Evolutionary conservation across 1,139 yeast species (phyloP), one percentile per base, ranked within the genome.

Genomic region (Taphrina communis): DNA sequence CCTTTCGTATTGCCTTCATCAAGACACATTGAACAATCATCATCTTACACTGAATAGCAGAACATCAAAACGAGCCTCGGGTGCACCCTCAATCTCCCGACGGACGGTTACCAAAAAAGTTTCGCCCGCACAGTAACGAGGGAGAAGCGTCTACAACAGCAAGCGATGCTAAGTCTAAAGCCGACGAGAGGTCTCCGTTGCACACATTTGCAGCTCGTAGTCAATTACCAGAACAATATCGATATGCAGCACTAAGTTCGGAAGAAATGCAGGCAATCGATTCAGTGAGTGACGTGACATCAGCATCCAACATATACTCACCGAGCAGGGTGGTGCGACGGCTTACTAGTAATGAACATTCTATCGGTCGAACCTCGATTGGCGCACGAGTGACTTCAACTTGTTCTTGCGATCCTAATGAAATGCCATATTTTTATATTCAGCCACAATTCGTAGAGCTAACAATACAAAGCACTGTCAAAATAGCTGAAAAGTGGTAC

Each of bases 251-350:
- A 11, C 53, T 58, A 7, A 42, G 48, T 11, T 11, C 7, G 14
- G 53, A 58, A 39, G 62, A 58, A 25, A 58, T 58, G 62, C 51
- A 44, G 8, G 62, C 62, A 17, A 58, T 58, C 19, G 62, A 58
- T 17, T 58, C 62, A 14, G 62, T 58, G 17, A 42, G 42, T 17
- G n/a, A n/a, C 6, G 14, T 14, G n/a, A n/a, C 8, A 6, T 6
- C 8, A n/a, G n/a, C 14, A 44, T n/a, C 2, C 8, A 44, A 12
- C 48, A 14, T 12, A 14, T 7, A n/a, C 48, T 44, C 19, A 44
- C 19, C n/a, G 19, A 44, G 19, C 48, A 44, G 48, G 48, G 48
- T 14, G 48, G 48, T 17, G 48, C 48, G 48, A 44, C 48, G 8
- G 48, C 25, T 12, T 44, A 44, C 48, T 44, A 44, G 48, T 44